Conservation (phyloP, 139 green algal genomes). For the Diplosphaera chodatii region DNA sequence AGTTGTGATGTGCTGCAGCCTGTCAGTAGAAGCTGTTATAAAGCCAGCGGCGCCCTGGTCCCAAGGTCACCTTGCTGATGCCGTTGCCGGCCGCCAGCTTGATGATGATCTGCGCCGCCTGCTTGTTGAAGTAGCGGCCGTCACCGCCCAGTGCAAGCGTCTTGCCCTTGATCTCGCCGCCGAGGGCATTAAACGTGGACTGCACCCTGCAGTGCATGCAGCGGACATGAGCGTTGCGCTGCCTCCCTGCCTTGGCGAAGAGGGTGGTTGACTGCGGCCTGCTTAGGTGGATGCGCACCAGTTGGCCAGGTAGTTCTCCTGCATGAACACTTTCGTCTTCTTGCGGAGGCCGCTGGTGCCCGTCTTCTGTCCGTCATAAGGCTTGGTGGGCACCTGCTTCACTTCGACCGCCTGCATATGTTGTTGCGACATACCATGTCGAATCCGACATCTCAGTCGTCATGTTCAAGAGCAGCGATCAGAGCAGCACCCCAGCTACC, state of each 20-base stretch:
- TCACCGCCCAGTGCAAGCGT: slow-evolving; percentile 92
- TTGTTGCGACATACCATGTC: too few species aligned
- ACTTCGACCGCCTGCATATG: slow-evolving; percentile 46
- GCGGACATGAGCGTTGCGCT: not conserved
- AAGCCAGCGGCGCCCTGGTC: too few species aligned
- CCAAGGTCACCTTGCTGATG: slow-evolving; percentile 39
- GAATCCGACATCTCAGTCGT: too few species aligned
- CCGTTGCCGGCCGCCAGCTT: slow-evolving; percentile 91
- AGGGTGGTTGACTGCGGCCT: not conserved
- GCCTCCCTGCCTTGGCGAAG: too few species aligned
- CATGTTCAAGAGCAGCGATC: too few species aligned
- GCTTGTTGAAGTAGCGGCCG: slow-evolving; percentile 97
- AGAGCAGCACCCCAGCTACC: too few species aligned
- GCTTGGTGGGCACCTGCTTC: slow-evolving; percentile 81
- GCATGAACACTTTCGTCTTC: slow-evolving; percentile 93
- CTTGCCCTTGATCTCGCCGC: slow-evolving; percentile 79
- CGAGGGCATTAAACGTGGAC: slow-evolving; percentile 85
- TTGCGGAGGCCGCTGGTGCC: slow-evolving; percentile 95
- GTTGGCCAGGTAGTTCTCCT: slow-evolving; percentile 96
- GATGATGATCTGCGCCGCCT: slow-evolving; percentile 95
- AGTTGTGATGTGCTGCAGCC: too few species aligned
- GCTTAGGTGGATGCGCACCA: slow-evolving; percentile 46
- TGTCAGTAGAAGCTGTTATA: too few species aligned
- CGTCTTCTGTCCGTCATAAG: slow-evolving; percentile 99
- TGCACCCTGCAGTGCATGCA: slow-evolving; percentile 63